Evolutionary conservation across 2,329 filamentous ascomycete genomes (phyloP), one percentile per base, ranked within the genome.

Genomic region (Ascochyta pisi): DNA sequence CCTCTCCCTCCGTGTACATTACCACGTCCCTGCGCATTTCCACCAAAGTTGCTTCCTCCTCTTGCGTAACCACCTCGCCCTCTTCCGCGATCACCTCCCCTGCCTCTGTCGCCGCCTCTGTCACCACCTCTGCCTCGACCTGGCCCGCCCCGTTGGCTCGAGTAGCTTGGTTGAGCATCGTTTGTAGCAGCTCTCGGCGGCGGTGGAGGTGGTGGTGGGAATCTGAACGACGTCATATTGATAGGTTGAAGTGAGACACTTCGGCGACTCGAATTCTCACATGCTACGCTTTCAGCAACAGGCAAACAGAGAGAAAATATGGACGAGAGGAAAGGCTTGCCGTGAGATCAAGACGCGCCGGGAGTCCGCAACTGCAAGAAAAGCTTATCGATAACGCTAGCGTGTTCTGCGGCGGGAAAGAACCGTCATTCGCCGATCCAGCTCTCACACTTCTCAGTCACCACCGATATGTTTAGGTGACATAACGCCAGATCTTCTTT

Each of bases 201-300:
- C 54, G 74, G 74, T 16, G 80, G 80, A 35, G 80, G 80, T 29
- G 79, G 80, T 38, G 79, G 80, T n/a, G 80, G 80, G 47, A 81
- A 82, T 16, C 73, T 76, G 64, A 75, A 82, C 67, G 54, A 67
- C 65, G 66, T 63, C 69, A 73, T 74, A 2, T 22, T 52, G n/a
- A 26, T 15, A 3, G 23, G 16, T 52, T 53, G 47, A 50, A 56
- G 38, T 46, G 37, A 10, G 10, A 42, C 47, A 56, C 53, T 50
- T 38, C 37, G 9, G 15, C 16, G 35, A 22, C 16, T n/a, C 3
- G 34, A 9, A 16, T 35, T 4, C 19, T 57, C 48, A 57, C 48
- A 52, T 57, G 39, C 48, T 48, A 45, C 29, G 29, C 12, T 31
- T 8, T 31, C 29, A 1, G 12, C 29, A 31, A 13, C 10, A 31